These are phyloP conservation scores for Pichia sp. DNA, from an alignment of 1,139 yeast species.

Conservation along the genomic window DNA sequence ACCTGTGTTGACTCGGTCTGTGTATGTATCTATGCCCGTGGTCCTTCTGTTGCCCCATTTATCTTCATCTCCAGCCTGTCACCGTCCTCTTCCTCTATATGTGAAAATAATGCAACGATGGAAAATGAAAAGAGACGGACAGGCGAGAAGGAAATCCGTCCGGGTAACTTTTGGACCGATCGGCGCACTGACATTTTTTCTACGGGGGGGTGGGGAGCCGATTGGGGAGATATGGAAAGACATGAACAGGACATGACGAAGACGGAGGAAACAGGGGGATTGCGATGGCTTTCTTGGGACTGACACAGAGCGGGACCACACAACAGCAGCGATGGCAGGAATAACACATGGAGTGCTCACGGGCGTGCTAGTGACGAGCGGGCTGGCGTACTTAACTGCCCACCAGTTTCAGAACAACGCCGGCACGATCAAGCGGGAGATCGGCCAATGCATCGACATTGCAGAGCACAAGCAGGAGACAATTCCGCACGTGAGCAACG, in stretches of 20 bases:
- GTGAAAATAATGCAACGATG: no score
- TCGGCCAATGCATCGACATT: slow-evolving; percentile 45
- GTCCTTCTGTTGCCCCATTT: no score
- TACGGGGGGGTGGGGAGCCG: no score
- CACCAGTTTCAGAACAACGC: slow-evolving; percentile 51
- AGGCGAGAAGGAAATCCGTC: no score
- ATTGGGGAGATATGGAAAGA: no score
- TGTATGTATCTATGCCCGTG: not conserved
- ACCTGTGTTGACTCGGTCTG: not conserved
- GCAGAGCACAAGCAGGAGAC: slow-evolving; percentile 49
- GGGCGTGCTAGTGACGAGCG: slow-evolving; percentile 61
- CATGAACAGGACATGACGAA: no score
- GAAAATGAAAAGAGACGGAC: no score
- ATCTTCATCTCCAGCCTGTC: no score
- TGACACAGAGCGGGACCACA: not conserved
- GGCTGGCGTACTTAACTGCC: slow-evolving; percentile 62
- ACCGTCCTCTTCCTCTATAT: no score
- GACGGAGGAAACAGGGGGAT: not conserved
- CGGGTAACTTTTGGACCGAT: no score
- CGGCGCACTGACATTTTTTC: no score
- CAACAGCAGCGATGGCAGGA: slow-evolving; percentile 45
- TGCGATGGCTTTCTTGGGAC: not conserved
- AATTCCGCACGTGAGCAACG: slow-evolving; percentile 35
- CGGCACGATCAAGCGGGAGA: slow-evolving; percentile 42
- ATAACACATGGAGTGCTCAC: slow-evolving; percentile 68